Evolutionary conservation across 257 asterid genomes (phyloP).

Genomic region (Dorcoceras hygrometricum): DNA sequence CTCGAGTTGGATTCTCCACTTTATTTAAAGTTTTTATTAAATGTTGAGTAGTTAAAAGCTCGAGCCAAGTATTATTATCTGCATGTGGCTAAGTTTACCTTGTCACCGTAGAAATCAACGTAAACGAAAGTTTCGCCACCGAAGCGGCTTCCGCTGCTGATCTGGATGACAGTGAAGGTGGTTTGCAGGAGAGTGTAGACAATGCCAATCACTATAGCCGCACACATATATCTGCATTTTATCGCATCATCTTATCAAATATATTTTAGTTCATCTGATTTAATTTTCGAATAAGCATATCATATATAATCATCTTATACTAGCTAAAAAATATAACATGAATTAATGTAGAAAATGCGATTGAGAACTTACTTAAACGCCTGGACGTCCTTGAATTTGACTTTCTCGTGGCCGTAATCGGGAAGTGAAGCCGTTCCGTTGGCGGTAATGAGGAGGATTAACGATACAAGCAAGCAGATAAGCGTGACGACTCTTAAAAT

Average conservation of each 20-base stretch:
- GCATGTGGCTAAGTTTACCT: no score
- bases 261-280: background rate
- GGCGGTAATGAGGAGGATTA: constrained; percentile 36
- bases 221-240: constrained; percentile 34
- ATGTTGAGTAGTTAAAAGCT: no score
- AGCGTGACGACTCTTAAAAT: constrained; percentile 38
- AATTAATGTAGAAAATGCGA: background rate
- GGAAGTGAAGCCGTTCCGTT: constrained; percentile 2
- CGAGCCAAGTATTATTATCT: no score
- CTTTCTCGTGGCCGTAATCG: background rate
- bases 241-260: background rate
- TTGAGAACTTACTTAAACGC: constrained; percentile 29
- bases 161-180: constrained; percentile 23
- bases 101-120: no score
- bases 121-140: no score
- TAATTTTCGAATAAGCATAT: no score
- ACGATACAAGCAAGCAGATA: constrained; percentile 35
- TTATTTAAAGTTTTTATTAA: no score
- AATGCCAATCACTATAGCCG: constrained; percentile 31
- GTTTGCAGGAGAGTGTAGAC: constrained; percentile 35
- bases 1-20: no score
- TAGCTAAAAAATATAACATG: no score
- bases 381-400: constrained; percentile 27
- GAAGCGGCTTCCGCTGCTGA: constrained; percentile 38
- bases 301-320: no score